phyloP scores from a whole-genome alignment of 148 eudicot species.

The Drosera capensis region DNA sequence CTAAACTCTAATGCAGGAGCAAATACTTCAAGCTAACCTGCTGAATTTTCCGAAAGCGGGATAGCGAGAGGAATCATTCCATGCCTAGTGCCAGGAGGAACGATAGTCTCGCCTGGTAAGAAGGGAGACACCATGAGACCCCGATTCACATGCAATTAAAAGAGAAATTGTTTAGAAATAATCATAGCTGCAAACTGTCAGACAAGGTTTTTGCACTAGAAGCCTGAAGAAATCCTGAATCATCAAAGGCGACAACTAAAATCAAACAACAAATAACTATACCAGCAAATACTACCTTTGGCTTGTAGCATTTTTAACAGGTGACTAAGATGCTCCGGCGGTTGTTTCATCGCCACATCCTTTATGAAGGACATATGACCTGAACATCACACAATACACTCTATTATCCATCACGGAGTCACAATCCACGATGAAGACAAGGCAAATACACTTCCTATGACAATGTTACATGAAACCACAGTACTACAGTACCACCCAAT shows the following conservation, averaged over 20 bases:
- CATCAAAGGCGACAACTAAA: neutral
- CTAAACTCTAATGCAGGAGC: constrained; percentile 1
- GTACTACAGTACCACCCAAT: too few species aligned
- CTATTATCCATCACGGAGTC: neutral
- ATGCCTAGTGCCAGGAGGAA: constrained; percentile 75
- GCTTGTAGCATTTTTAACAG: constrained; percentile 66
- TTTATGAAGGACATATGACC: constrained; percentile 55
- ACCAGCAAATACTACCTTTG: constrained; percentile 39
- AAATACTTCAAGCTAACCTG: constrained; percentile 34
- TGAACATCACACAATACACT: too few species aligned
- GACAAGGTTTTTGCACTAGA: too few species aligned
- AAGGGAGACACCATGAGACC: neutral
- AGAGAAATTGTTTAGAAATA: neutral
- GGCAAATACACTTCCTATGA: neutral
- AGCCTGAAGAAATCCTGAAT: too few species aligned
- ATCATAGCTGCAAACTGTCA: neutral
- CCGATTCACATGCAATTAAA: neutral
- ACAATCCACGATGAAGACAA: neutral
- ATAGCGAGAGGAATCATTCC: constrained; percentile 77
- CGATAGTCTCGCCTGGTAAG: constrained; percentile 47
- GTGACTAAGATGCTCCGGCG: constrained; percentile 64
- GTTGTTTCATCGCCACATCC: constrained; percentile 67
- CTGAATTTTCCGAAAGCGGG: constrained; percentile 51
- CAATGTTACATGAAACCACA: too few species aligned
- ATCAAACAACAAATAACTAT: neutral